A percentile compares a stretch with the other conserved stretches of the same genome.
phyloP scores from a whole-genome alignment of 345 rosid genomes.

The Euphorbia lathyris region DNA sequence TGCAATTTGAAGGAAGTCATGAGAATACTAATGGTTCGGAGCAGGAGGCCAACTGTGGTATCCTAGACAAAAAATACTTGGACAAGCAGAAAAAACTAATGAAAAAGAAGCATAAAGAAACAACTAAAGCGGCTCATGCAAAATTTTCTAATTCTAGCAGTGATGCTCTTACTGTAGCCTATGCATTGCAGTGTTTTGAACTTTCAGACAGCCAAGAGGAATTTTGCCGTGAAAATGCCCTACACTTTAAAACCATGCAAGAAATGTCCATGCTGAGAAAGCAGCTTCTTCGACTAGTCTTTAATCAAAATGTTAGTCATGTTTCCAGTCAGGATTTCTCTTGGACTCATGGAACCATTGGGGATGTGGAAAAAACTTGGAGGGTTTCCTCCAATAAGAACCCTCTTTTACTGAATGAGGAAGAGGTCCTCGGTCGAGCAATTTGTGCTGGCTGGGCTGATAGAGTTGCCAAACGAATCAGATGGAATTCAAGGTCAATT shows the following conservation, averaged over 20 bases:
- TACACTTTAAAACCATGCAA: conserved; percentile 81
- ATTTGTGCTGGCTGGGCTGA: conserved; percentile 97
- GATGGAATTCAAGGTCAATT: conserved; percentile 28
- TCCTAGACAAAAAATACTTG: conserved; percentile 18
- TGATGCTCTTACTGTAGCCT: conserved; percentile 71
- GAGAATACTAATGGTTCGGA: conserved; percentile 27
- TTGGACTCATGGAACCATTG: conserved; percentile 70
- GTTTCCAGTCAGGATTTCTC: conserved; percentile 43
- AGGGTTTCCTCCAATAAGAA: conserved; percentile 40
- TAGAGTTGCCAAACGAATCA: conserved; percentile 66
- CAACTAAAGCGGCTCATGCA: conserved; percentile 45
- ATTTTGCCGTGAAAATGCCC: conserved; percentile 56
- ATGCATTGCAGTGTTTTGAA: conserved; percentile 73
- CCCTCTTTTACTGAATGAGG: conserved; percentile 58
- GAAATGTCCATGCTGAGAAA: conserved; percentile 87
- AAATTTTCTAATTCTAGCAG: conserved; percentile 75
- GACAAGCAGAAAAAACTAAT: conserved; percentile 47
- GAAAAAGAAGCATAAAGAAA: conserved; percentile 59
- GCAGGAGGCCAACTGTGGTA: conserved; percentile 20
- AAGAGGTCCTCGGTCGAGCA: conserved; percentile 69
- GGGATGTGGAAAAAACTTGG: conserved; percentile 74
- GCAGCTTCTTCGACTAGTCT: conserved; percentile 75
- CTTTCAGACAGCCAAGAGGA: conserved; percentile 34
- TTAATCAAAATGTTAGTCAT: conserved; percentile 35
- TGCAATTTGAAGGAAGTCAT: conserved; percentile 46